Evolutionary conservation across 169 alveolate species (phyloP).

Genomic region (Babesia ovata): DNA sequence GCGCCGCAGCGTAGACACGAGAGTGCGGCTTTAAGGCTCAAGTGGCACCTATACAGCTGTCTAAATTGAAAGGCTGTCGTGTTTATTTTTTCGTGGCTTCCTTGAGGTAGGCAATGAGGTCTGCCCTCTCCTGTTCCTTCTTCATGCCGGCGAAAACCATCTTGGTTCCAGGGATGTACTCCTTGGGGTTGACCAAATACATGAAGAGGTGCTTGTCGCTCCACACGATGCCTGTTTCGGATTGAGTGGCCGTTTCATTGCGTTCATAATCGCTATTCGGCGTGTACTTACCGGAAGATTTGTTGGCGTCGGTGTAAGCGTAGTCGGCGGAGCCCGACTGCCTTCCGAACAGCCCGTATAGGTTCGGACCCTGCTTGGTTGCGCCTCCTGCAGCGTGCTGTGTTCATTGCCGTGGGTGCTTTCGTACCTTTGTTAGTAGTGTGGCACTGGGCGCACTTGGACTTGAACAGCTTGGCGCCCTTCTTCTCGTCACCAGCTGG

Average conservation of each 20-base stretch:
- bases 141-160: constrained; percentile 96
- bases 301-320: constrained; percentile 90
- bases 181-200: constrained; percentile 89
- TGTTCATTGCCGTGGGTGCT: constrained; percentile 8
- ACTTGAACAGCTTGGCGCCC: constrained; percentile 89
- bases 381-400: constrained; percentile 81
- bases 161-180: constrained; percentile 93
- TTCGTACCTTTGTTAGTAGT: constrained; percentile 82
- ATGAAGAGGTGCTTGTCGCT: constrained; percentile 88
- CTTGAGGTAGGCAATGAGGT: constrained; percentile 90
- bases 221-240: constrained; percentile 84
- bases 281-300: constrained; percentile 73
- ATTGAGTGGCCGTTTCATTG: not conserved
- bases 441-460: constrained; percentile 93
- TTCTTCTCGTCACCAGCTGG: constrained; percentile 89
- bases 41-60: too few relatives aligned
- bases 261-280: not conserved
- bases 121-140: constrained; percentile 94
- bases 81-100: constrained; percentile 69
- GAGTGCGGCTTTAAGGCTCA: too few relatives aligned
- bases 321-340: constrained; percentile 84
- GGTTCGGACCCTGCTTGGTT: constrained; percentile 87
- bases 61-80: too few relatives aligned
- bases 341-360: constrained; percentile 87
- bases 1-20: too few relatives aligned